phyloP scores from a whole-genome alignment of 129 eudicot genomes.

The Pseudognaphalium luteoalbum region DNA sequence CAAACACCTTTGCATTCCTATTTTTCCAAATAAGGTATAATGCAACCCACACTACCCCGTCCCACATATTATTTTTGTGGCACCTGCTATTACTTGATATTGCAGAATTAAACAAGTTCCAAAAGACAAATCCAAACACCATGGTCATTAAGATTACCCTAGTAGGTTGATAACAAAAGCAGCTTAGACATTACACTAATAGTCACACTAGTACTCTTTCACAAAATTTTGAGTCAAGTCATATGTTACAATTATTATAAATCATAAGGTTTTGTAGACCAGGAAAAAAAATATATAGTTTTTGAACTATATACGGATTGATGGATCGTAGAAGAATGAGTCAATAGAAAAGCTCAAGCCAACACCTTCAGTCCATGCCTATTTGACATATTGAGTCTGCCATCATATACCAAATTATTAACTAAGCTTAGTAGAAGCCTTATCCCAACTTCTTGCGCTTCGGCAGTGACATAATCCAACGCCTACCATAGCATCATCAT shows the following conservation, averaged over 20 bases:
- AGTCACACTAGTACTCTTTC: not conserved
- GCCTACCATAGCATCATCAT: constrained; percentile 45
- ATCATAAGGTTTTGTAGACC: not conserved
- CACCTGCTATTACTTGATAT: too few species aligned
- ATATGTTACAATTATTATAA: not conserved
- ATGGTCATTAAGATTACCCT: too few species aligned
- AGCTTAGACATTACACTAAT: too few species aligned
- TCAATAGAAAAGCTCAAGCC: constrained; percentile 82
- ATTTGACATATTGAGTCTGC: constrained; percentile 87
- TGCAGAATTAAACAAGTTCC: too few species aligned
- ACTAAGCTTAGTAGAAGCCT: constrained; percentile 80
- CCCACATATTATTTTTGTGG: too few species aligned
- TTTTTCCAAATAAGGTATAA: too few species aligned
- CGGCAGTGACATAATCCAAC: constrained; percentile 82
- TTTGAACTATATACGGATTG: constrained; percentile 84
- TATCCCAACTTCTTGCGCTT: constrained; percentile 68
- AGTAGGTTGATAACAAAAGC: too few species aligned
- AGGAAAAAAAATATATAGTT: constrained; percentile 46
- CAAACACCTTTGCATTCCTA: too few species aligned
- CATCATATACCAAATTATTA: constrained; percentile 90
- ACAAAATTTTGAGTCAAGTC: not conserved
- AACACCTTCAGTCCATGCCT: constrained; percentile 97
- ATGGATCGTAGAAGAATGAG: constrained; percentile 87
- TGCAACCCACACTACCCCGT: too few species aligned
- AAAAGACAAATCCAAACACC: too few species aligned